Base-by-base conservation (phyloP, 2,329 filamentous ascomycete genomes). In the Tolypocladium guangdongense region DNA sequence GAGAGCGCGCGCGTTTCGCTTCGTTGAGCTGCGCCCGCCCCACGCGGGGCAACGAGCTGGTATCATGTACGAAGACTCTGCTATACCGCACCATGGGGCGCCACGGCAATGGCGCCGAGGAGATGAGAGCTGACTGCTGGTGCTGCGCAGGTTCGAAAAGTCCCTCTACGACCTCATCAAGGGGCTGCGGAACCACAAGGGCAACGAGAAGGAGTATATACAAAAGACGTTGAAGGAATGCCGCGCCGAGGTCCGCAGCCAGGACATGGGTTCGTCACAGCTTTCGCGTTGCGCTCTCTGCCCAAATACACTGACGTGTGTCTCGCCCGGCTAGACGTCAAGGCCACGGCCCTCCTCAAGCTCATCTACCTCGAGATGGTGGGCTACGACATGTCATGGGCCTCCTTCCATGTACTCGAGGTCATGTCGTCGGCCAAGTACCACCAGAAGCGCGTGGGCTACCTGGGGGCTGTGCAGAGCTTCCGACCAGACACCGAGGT, bases 301-400 rank as follows among this genome's bases (percentile, higher is more conserved):
- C 27, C 32, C 2, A 8, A 20, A 16, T 4, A 10, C 27, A 49
- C 52, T 60, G 43, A 57, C 48, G 7, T 35, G 20, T 53, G 41
- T 47, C 27, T 50, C 43, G 20, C 3, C 27, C 52, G 52, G 49
- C 51, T 55, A 89, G 91, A 97, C 74, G 81, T 96, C 71, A 99
- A 99, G 77, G 91, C 93, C 22, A 97, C 90, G 36, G 93, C 93
- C 47, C 79, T 99, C 52, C 77, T 99, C 65, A 99, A 99, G 76
- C 81, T 99, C 62, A 86, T 96, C 52, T 99, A 99, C 69, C 82
- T 99, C 60, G 93, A 99, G 69, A 99, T 99, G 93, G 91, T 97
- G 62, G 93, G 93, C 16, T 88, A 97, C 68, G 93, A 97, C 71
- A 99, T 99, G 93, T 96, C 92, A 3, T 99, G 93, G 93, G 93